Conservation (phyloP, 2,329 filamentous ascomycete genomes). For the Pyrenophora seminiperda region DNA sequence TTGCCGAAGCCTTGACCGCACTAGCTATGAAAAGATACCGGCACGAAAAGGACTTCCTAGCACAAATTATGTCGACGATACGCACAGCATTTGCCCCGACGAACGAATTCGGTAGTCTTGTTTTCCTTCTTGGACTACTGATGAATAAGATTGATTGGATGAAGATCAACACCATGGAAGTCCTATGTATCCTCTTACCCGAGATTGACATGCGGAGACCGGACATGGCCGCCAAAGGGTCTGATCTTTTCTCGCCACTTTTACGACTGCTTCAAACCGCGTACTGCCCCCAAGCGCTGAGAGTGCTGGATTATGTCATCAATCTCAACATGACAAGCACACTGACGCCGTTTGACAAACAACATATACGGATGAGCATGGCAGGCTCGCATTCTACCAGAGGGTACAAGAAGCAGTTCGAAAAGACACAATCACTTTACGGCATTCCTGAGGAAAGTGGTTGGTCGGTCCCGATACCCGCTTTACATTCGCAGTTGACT, state of each 20-base stretch:
- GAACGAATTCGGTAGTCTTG: conserved; percentile 81
- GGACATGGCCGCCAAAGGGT: conserved; percentile 87
- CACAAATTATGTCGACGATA: conserved; percentile 73
- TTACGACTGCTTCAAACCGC: conserved; percentile 89
- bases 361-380: conserved; percentile 98
- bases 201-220: conserved; percentile 91
- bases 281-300: conserved; percentile 87
- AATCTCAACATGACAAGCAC: conserved; percentile 91
- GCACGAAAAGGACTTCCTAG: conserved; percentile 75
- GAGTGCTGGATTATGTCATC: conserved; percentile 94
- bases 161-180: conserved; percentile 89
- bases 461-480: conserved; percentile 94
- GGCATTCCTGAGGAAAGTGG: conserved; percentile 95
- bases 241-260: conserved; percentile 92
- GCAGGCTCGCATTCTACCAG: conserved; percentile 79
- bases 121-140: conserved; percentile 87
- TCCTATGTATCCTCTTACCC: conserved; percentile 82
- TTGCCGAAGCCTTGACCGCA: conserved; percentile 71
- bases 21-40: conserved; percentile 72
- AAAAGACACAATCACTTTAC: conserved; percentile 90
- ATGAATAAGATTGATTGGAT: conserved; percentile 90
- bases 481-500: conserved; percentile 84
- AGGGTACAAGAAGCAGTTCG: conserved; percentile 89
- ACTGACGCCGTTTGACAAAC: conserved; percentile 78
- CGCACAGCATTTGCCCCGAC: conserved; percentile 79